Percentiles rank a stretch among this genome's conserved stretches.
Conservation (phyloP, 768 basidiomycete genomes). For the Psilocybe sp. region DNA sequence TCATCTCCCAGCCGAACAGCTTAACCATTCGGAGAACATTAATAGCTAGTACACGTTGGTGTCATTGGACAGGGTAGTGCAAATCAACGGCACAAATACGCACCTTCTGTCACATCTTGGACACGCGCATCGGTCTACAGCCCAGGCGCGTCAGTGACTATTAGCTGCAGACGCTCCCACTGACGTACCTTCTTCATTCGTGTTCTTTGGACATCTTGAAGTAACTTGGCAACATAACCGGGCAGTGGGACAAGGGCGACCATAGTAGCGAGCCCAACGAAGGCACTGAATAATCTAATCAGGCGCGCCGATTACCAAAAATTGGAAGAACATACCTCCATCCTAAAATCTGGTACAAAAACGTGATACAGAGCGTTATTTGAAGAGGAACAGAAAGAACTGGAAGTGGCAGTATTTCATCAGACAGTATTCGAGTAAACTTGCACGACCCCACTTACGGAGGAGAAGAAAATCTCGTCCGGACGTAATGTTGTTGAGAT, state of each 20-base stretch:
- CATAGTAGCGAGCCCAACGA: slow-evolving; percentile 55
- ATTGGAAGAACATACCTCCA: slow-evolving; percentile 32
- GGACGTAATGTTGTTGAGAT: slow-evolving; percentile 38
- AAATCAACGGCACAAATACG: too few relatives aligned
- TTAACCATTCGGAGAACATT: slow-evolving; percentile 66
- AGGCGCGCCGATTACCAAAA: not conserved
- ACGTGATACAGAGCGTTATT: slow-evolving; percentile 34
- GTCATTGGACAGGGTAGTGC: too few relatives aligned
- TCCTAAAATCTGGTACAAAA: slow-evolving; percentile 43
- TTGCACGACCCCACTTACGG: slow-evolving; percentile 8
- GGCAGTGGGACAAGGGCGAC: slow-evolving; percentile 53
- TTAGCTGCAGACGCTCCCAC: not conserved
- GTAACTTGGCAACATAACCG: slow-evolving; percentile 46
- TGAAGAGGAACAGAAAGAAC: slow-evolving; percentile 40
- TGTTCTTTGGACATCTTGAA: slow-evolving; percentile 45
- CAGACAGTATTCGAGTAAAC: not conserved
- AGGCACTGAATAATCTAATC: slow-evolving; percentile 28
- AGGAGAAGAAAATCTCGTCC: slow-evolving; percentile 32
- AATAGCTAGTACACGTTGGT: slow-evolving; percentile 31
- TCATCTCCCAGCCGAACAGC: slow-evolving; percentile 66
- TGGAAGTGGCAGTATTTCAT: slow-evolving; percentile 3
- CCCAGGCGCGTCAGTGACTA: not conserved
- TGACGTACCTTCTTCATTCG: slow-evolving; percentile 43
- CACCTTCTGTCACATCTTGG: slow-evolving; percentile 26
- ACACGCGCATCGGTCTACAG: slow-evolving; percentile 8